Evolutionary conservation across 2,329 filamentous ascomycete species (phyloP).

Genomic region (Aspergillus nomiae): DNA sequence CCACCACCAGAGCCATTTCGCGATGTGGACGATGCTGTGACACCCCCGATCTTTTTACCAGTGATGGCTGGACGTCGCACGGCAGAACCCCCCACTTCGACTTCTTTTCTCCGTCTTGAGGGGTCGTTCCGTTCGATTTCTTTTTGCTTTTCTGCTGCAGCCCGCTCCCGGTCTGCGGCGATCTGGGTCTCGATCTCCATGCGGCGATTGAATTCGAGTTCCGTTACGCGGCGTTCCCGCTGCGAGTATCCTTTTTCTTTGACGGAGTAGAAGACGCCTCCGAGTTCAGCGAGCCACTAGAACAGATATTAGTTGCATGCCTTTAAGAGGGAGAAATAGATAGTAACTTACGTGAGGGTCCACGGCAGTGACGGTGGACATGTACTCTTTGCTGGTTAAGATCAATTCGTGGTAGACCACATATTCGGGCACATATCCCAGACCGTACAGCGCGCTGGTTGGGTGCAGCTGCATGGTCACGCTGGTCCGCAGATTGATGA

Average conservation of each 20-base stretch:
- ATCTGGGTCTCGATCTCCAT: constrained; percentile 94
- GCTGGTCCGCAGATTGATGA: constrained; percentile 92
- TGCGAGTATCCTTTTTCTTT: constrained; percentile 97
- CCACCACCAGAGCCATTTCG: constrained; percentile 23
- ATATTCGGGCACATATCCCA: constrained; percentile 93
- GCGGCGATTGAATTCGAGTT: constrained; percentile 87
- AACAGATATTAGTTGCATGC: constrained; percentile 1
- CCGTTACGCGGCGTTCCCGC: constrained; percentile 80
- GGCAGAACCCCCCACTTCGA: constrained; percentile 39
- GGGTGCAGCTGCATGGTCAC: constrained; percentile 94
- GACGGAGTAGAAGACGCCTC: constrained; percentile 94
- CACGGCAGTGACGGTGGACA: constrained; percentile 93
- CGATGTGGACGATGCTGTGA: constrained; percentile 29
- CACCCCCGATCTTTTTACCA: constrained; percentile 31
- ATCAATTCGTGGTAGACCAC: constrained; percentile 98
- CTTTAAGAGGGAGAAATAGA: neutral
- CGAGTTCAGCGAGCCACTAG: constrained; percentile 87
- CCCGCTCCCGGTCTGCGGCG: constrained; percentile 74
- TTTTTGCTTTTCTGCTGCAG: constrained; percentile 42
- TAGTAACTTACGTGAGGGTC: constrained; percentile 69
- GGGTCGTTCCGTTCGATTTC: constrained; percentile 41
- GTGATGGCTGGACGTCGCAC: constrained; percentile 37
- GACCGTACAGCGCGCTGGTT: constrained; percentile 87
- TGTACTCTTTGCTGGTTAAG: constrained; percentile 95
- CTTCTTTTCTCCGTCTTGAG: constrained; percentile 36